Percentiles rank a stretch among this genome's conserved stretches.
These are phyloP conservation scores for Mortierella sp. DNA, from an alignment of 371 early-diverging fungal genomes.

Conservation along the genomic window DNA sequence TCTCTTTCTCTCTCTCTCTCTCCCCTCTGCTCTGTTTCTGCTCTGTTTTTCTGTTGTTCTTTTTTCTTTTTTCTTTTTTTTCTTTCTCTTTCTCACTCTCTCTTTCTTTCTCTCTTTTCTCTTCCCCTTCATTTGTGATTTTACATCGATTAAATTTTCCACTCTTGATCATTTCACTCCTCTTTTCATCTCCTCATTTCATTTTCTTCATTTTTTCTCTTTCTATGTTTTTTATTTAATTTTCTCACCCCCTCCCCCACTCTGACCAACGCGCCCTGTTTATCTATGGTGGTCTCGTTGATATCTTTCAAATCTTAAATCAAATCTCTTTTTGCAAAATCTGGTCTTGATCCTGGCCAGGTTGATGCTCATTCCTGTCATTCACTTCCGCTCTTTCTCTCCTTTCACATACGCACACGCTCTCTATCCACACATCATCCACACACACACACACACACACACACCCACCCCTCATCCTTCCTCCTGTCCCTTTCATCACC, in stretches of 20 bases:
- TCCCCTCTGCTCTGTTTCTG: neutral
- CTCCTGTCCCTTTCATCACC: neutral
- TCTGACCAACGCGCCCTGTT: too few relatives aligned
- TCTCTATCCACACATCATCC: neutral
- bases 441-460: neutral
- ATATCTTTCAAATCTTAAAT: too few relatives aligned
- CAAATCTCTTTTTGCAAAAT: too few relatives aligned
- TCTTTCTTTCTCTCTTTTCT: neutral
- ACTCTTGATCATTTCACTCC: neutral
- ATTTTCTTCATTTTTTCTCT: neutral
- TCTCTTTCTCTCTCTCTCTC: slow-evolving; percentile 3
- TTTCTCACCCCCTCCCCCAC: neutral
- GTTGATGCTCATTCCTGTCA: neutral
- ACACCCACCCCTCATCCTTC: neutral
- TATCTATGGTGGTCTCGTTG: too few relatives aligned
- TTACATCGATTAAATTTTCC: too few relatives aligned
- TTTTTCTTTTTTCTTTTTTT: neutral
- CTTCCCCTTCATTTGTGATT: neutral
- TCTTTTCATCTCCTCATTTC: neutral
- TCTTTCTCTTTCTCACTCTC: neutral
- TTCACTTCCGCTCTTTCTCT: neutral
- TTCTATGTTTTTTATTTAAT: too few relatives aligned
- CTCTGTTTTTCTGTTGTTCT: neutral
- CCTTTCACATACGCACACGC: too few relatives aligned
- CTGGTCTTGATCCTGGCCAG: neutral